Conservation (phyloP, 179 eudicot genomes). For the Silene vulgaris region DNA sequence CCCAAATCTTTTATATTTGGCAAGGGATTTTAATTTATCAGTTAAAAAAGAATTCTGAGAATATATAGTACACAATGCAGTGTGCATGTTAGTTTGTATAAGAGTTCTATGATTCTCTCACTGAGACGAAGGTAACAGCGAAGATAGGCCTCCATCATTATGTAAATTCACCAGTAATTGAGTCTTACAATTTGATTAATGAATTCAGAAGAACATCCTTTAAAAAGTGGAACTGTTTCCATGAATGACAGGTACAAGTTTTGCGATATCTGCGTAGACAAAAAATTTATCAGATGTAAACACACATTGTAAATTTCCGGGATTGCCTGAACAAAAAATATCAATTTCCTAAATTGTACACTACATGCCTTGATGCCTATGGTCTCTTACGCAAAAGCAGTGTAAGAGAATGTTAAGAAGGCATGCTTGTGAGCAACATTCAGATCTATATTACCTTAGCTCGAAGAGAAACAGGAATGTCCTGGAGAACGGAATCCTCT, state of each 20-base stretch:
- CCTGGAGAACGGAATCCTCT: conserved; percentile 69
- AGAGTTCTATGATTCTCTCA: background rate
- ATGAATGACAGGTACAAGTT: conserved; percentile 51
- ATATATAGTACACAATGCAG: background rate
- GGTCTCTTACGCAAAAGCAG: background rate
- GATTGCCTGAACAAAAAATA: background rate
- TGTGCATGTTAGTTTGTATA: background rate
- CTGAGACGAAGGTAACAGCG: background rate
- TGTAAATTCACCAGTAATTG: background rate
- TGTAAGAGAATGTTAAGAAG: background rate
- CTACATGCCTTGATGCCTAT: background rate
- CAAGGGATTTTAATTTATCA: background rate
- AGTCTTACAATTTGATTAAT: conserved; percentile 81
- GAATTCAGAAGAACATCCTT: conserved; percentile 77
- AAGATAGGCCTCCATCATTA: no score
- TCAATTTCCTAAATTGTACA: background rate
- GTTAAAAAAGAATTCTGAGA: background rate
- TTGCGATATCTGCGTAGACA: conserved; percentile 64
- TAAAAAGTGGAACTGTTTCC: conserved; percentile 59
- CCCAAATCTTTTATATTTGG: background rate
- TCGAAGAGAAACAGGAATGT: conserved; percentile 79
- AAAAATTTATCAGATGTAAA: background rate
- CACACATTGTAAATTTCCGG: background rate
- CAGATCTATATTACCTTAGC: conserved; percentile 52
- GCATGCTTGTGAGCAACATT: background rate